Base-by-base conservation (phyloP, 1,139 yeast genomes). In the Ogataea hybrid region DNA sequence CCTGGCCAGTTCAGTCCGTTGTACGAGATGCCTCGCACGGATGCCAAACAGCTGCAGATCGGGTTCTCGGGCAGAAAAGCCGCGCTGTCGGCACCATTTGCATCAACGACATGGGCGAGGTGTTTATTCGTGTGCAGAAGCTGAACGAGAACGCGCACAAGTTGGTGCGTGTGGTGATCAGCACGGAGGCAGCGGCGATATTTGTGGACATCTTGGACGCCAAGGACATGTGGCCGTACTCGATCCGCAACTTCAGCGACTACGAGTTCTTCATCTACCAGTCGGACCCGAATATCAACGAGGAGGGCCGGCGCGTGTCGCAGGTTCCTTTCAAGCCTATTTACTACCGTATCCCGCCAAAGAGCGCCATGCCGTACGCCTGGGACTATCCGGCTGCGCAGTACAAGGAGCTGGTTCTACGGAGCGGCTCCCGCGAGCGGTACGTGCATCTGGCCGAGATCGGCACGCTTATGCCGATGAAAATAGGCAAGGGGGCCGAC, bases 321-420 rank as follows among this genome's bases (percentile, higher is more conserved):
- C 69, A 70, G 33, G 67, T 77, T 40, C 68, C 70, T 51, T 85
- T 80, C 59, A 81, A 80, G 50, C 94, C 94, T 3, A 72, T 88
- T 18, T 80, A 75, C 56, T 92, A 90, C 59, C 76, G 78, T 44
- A 73, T 90, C 18, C 97, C 97, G 0, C 81, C 95, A 1, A 81
- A 79, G 59, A 87, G 96, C 67, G 95, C 88, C 2, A 94, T 94
- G 98, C 97, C 97, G 0, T 94, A 92, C 62, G 89, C 98, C 0
- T 94, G 96, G 88, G 98, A 94, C 61, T 92, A 79, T 64, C 98
- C 98, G 0, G 88, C 95, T 42, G 97, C 96, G 0, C 70, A 79
- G 10, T 76, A 84, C 35, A 90, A 89, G 61, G 96, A 90, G 57
- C 65, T 94, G 27, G 73, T 88, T 3, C 67, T 94, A 22, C 71